Evolutionary conservation across 2,329 filamentous ascomycete genomes (phyloP), one percentile per base, ranked within the genome.

Genomic region (Sporothrix humicola): DNA sequence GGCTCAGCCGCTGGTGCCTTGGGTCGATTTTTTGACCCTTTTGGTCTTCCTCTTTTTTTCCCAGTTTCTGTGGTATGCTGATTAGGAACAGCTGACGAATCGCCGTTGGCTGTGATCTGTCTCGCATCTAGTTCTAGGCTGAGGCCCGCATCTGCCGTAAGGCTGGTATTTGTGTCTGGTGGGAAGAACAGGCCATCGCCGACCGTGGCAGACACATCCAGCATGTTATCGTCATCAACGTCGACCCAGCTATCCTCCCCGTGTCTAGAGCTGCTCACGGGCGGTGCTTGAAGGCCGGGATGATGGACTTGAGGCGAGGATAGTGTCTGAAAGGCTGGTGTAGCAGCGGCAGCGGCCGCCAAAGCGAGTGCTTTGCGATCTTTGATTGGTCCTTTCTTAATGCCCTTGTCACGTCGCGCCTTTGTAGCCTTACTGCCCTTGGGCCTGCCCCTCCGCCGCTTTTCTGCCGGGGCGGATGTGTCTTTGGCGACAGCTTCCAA

Each of bases 391-490:
- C 82, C 82, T 76, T 87, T 87, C 75, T 85, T 87, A n/a, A 85
- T 80, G 6, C 85, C 85, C 76, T 87, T 88, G 73, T 87, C 86
- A 69, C 82, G 83, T 59, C 84, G 80, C 3, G 81, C 80, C 73
- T 85, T 86, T 69, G 80, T 82, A 3, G 83, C 84, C 75, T 87
- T 87, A 80, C 87, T 89, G 2, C 87, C 88, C 76, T 88, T 89
- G 8, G 88, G 87, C 20, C 88, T 82, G 17, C 88, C 87, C 75
- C 87, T 83, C 7, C 82, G 81, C 69, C 87, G 83, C 77, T 85
- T 88, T 50, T 79, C 65, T 77, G 69, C 12, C 9, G 52, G 17
- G 9, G 9, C 12, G 50, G 69, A 12, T 13, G 46, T 7, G 10
- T 20, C 46, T 1, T 42, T 44, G 3, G 23, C 20, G n/a, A 44